Evolutionary conservation across 352 stramenopile species (phyloP).

Genomic region (Phytopythium litorale): DNA sequence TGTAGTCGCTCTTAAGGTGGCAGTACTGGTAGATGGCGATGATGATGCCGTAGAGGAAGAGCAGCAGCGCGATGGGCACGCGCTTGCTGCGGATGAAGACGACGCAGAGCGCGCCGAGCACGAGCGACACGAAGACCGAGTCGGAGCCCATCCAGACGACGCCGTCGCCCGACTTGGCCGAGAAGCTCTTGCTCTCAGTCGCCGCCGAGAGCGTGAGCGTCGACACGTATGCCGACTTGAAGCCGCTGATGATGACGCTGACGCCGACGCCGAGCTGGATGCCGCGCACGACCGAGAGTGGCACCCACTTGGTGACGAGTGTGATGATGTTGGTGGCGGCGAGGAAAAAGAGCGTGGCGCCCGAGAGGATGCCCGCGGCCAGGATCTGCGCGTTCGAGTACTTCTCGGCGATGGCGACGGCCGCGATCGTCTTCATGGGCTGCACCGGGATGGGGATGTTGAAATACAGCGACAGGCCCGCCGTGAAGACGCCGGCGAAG

Average conservation of each 20-base stretch:
- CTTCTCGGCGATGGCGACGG: conserved; percentile 86
- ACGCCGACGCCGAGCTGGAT: conserved; percentile 91
- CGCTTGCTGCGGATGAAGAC: conserved; percentile 53
- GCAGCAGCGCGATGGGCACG: conserved; percentile 56
- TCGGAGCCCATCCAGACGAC: conserved; percentile 64
- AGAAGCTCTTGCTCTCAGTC: conserved; percentile 8
- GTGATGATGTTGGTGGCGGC: conserved; percentile 89
- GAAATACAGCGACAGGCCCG: conserved; percentile 81
- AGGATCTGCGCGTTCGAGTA: conserved; percentile 74
- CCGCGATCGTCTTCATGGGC: conserved; percentile 94
- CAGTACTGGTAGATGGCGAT: conserved; percentile 61
- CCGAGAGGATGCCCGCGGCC: conserved; percentile 85
- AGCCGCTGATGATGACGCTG: conserved; percentile 81
- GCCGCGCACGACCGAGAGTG: conserved; percentile 86
- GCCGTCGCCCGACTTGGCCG: conserved; percentile 9
- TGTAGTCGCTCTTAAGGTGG: conserved; percentile 37
- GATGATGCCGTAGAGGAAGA: conserved; percentile 72
- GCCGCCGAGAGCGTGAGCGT: conserved; percentile 26
- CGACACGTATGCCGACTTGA: conserved; percentile 62
- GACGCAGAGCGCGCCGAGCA: conserved; percentile 75
- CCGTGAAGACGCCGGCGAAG: conserved; percentile 88
- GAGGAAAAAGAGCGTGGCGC: conserved; percentile 56
- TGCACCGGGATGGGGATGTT: conserved; percentile 94
- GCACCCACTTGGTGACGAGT: conserved; percentile 83
- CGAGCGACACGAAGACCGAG: conserved; percentile 56